Conservation (phyloP, 306 rosid genomes). For the Prunus mira region DNA sequence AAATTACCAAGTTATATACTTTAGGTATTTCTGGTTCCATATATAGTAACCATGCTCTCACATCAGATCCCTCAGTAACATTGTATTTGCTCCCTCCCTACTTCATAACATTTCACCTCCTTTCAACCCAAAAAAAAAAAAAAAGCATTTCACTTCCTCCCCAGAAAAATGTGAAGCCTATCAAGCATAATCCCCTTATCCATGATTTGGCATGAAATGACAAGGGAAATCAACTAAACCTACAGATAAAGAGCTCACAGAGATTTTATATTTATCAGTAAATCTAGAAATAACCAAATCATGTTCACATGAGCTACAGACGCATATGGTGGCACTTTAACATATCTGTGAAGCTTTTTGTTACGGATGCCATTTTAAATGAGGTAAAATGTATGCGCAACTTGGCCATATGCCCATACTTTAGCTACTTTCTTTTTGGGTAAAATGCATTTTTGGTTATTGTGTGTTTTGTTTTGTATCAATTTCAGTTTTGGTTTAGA, state of each 20-base stretch:
- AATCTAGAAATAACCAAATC: not conserved
- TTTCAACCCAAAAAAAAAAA: too few relatives aligned
- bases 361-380: not conserved
- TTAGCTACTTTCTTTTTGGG: not conserved
- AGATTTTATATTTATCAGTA: not conserved
- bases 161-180: too few relatives aligned
- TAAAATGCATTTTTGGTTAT: not conserved
- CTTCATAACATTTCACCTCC: too few relatives aligned
- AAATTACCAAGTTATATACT: too few relatives aligned
- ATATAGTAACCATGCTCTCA: too few relatives aligned
- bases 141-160: not conserved
- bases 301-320: not conserved
- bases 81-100: too few relatives aligned
- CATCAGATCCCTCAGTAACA: too few relatives aligned
- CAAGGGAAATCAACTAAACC: not conserved
- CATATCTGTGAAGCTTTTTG: not conserved
- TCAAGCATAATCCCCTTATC: not conserved
- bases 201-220: constrained; percentile 2
- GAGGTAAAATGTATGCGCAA: not conserved
- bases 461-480: too few relatives aligned
- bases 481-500: too few relatives aligned
- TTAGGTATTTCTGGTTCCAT: too few relatives aligned
- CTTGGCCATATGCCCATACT: not conserved
- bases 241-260: not conserved
- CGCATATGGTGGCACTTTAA: not conserved